Base-by-base conservation (phyloP, 352 stramenopile species). In the Phytophthora sojae region DNA sequence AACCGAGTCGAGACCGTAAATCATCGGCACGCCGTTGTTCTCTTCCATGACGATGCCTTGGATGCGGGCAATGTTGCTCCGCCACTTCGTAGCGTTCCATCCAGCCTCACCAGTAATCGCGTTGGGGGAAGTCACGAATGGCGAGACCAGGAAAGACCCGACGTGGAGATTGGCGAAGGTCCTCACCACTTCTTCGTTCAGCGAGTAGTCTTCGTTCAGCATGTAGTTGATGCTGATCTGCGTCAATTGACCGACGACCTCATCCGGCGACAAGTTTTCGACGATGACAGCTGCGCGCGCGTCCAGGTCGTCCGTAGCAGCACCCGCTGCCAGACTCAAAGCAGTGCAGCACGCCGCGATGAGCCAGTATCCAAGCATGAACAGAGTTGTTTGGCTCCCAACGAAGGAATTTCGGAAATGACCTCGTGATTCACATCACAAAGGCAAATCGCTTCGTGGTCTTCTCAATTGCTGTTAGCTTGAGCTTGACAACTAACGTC, bases 81-180 rank as follows among this genome's bases (percentile, higher is more conserved):
- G 79, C 81, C 86, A 97, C 64, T 97, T 77, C 1, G 67, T 39
- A 19, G 84, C 77, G 25, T 66, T 86, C 68, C 82, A 96, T 9
- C 73, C 61, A 19, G 65, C 51, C 0, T n/a, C 61, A 8, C 49
- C 55, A 11, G 64, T 67, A 8, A 70, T 9, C 21, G 85, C 71
- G 19, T 75, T 75, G 26, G 67, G 55, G 29, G 61, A 61, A 17
- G 67, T 75, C 11, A 61, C 70, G 54, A 75, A 75, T 3, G 67
- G 67, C 0, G 67, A 70, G 14, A 53, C 97, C 30, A 98, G 68
- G 44, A 96, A 94, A 14, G 88, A 97, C 3, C 93, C 93, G 35
- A 97, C 74, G 14, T 94, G 84, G 15, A 92, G 73, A 58, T 88
- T 76, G 11, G 89, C 89, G 50, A 90, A 92, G n/a, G 85, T 57